Evolutionary conservation across 2,329 filamentous ascomycete species (phyloP), one percentile per base, ranked within the genome.

Genomic region (Verticillium zaregamsianum): DNA sequence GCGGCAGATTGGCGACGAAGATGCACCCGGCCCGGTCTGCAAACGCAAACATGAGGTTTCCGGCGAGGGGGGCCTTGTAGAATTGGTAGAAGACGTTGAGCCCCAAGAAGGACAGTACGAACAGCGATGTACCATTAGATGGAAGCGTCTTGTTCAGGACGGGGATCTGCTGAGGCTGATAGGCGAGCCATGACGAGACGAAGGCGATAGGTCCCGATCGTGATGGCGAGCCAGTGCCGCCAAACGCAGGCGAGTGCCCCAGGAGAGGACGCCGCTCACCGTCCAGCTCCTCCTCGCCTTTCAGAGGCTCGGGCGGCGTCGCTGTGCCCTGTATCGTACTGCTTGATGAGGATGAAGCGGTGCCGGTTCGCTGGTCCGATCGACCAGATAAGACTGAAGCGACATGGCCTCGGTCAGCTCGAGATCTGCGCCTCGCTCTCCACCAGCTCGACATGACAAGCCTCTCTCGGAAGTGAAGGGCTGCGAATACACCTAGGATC

Each of bases 71-170:
- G 35, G 83, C 78, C 61, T 72, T 73, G 71, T 82, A 87, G 62
- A 87, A 69, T 35, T 83, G 79, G 69, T 85, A 86, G 70, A 87
- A 87, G 32, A 83, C 45, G 64, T 86, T 88, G 11, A 89, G 69
- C 8, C 69, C 76, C 5, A 87, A 55, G 70, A 86, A 84, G 9
- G 74, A 68, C 5, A 82, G 62, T 39, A 89, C 75, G 57, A 83
- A 72, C 6, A 88, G 64, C 0, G 82, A 82, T 0, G 81, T 82
- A 6, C 77, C 79, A 66, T 89, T 89, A 7, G 83, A 79, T 0
- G 87, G 86, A 3, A 88, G 75, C 1, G 74, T 72, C 60, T 83
- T 84, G 69, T 86, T 81, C 67, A 88, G 63, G 28, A 87, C n/a
- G 0, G 84, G 85, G 14, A 89, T 75, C 0, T 81, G 80, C 17